These are phyloP conservation scores for Grigorovia jiainica DNA, from an alignment of 805 yeast species.

Conservation along the genomic window DNA sequence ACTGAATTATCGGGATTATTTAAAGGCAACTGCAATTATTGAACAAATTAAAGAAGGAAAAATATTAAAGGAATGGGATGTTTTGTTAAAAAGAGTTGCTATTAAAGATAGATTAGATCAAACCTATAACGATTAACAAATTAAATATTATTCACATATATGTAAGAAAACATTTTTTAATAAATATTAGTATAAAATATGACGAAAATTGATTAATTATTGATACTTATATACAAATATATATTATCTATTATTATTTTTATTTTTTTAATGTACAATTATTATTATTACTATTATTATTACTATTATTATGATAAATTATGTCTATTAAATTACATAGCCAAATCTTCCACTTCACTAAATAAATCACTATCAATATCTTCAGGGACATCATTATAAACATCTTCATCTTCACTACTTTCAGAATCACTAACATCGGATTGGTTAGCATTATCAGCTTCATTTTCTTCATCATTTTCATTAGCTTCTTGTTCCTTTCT, in stretches of 20 bases:
- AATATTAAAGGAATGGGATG: conserved; percentile 12
- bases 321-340: conserved; percentile 1
- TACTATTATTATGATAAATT: neutral
- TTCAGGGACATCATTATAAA: conserved; percentile 34
- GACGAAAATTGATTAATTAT: neutral
- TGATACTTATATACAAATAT: neutral
- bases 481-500: conserved; percentile 22
- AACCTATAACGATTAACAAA: conserved; percentile 2
- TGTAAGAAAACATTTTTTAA: neutral
- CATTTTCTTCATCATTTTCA: conserved; percentile 21
- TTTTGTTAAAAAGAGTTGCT: conserved; percentile 5
- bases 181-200: neutral
- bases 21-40: conserved; percentile 3
- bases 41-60: conserved; percentile 3
- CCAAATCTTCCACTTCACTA: conserved; percentile 33
- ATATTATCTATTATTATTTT: neutral
- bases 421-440: conserved; percentile 26
- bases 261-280: neutral
- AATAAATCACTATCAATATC: conserved; percentile 39
- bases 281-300: no score
- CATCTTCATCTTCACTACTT: conserved; percentile 26
- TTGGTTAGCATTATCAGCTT: conserved; percentile 9
- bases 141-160: neutral
- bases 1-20: conserved; percentile 9
- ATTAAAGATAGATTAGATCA: conserved; percentile 7